Evolutionary conservation across 352 stramenopile species (phyloP), one percentile per base, ranked within the genome.

Genomic region (Elongisporangium prolatum): DNA sequence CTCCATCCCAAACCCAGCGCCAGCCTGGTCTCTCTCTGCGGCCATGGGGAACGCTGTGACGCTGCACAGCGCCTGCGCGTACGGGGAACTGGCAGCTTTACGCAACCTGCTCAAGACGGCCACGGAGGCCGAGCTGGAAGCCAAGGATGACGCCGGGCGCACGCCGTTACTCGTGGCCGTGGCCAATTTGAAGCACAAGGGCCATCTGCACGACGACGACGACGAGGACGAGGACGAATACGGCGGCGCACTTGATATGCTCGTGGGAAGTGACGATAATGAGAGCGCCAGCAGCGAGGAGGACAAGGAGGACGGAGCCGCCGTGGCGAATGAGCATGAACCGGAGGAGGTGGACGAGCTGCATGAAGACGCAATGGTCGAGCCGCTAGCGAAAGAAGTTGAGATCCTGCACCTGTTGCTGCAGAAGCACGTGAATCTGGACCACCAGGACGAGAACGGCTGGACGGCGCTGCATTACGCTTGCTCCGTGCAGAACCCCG

Each of bases 381-480:
- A 88, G 50, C 74, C 77, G 28, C 65, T 90, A 21, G 69, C 80
- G 20, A 88, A 84, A 34, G 76, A 88, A 54, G 74, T 76, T 21
- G 84, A 92, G 61, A 90, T 95, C 52, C 60, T 95, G 56, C 74
- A 89, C 48, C 44, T 93, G 51, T 67, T 95, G 47, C 69, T 95
- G 47, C 67, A 85, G 51, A 75, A 78, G 34, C 68, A 83, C 38
- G 84, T 88, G 18, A 91, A 95, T 51, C 60, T 95, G 44, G 73
- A 92, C 64, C 86, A 95, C 52, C 75, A 76, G 38, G 86, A 95
- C 48, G 86, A 95, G 54, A 90, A 93, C 54, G 78, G 82, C 17
- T 91, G 86, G 84, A 93, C 86, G 11, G 84, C 84, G 40, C 64
- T 95, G 21, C 86, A 95, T 48, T 72, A 93, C 54, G 84, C 82